Base-by-base conservation (phyloP, 2,329 filamentous ascomycete species). In the Clarireedia paspali region DNA sequence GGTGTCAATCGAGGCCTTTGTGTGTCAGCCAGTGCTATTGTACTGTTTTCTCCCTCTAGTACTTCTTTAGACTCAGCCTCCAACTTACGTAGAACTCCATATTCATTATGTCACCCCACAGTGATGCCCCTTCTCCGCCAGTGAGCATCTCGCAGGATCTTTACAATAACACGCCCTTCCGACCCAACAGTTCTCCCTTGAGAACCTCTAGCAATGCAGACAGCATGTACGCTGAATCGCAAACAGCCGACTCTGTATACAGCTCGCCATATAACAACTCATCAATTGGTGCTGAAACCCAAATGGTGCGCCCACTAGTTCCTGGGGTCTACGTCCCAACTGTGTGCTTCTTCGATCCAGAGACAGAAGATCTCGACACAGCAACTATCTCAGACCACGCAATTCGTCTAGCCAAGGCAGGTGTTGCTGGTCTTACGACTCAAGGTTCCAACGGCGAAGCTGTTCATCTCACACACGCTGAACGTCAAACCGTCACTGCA, bases 321-420 rank as follows among this genome's bases (percentile, higher is more conserved):
- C 75, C 74, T 6, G 83, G 83, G 50, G 79, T 89, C 63, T 89
- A 89, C 67, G 85, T 88, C 48, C 87, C 87, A 26, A 89, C 86
- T 17, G 77, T 88, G 64, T 85, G 84, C 70, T 89, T 90, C 74
- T 90, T 90, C 69, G 75, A 86, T 55, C 70, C 76, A 2, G 75
- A 74, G 23, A 79, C 77, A 1, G 87, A 90, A 68, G 81, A 89
- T 55, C 72, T 90, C 55, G 87, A 90, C 66, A 75, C 79, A 12
- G 71, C 74, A 38, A 80, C 82, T 40, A 83, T 68, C 57, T 64
- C 62, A 24, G 60, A 47, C 17, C 68, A 70, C 58, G 81, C 81
- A 38, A 75, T 82, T 34, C 78, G 79, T 63, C 77, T 87, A 15
- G 83, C 81, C 46, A 69, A 77, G 62, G 77, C 81, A 42, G 83